Evolutionary conservation across 2,329 filamentous ascomycete species (phyloP), one percentile per base, ranked within the genome.

Genomic region (Periglandula ipomoeae): DNA sequence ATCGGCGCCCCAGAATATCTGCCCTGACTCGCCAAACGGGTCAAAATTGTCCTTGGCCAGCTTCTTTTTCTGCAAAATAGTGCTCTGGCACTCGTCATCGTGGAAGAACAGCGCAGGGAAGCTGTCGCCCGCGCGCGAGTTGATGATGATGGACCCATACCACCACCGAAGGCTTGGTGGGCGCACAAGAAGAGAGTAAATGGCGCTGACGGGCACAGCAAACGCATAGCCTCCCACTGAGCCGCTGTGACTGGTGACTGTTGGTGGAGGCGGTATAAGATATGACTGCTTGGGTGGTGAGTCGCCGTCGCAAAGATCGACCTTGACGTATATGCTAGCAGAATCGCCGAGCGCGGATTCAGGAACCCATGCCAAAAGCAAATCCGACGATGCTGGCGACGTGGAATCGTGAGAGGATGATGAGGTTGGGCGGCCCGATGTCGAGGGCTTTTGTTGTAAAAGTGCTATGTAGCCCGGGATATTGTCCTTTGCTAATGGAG

Each of bases 31-130:
- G 15, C 85, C 84, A 64, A 96, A 96, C 0, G 90, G 90, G 58
- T 96, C 89, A 59, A 98, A 97, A 39, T 74, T 87, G 58, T 96
- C 89, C 53, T 78, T 79, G 1, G 89, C 81, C 47, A 87, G 73
- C 68, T 84, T 88, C 75, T 93, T 95, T 70, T 94, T 89, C 67
- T 97, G 91, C 49, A 94, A 69, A 20, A 97, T 95, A 0, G 93
- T 98, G 47, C 87, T 94, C 67, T 95, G 87, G 61, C 93, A 98
- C 70, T 98, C 93, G 53, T 83, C 89, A 61, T 98, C 93, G 64
- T 98, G 93, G 69, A 98, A 98, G 70, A 98, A 98, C 1, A 98
- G 72, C 0, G 93, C 89, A 0, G 93, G 93, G 57, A 97, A 95
- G 63, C 87, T 93, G 63, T 97, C 90, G 3, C 94, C 94, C 1